Evolutionary conservation across 257 asterid species (phyloP).

Genomic region (Solanum acaule): DNA sequence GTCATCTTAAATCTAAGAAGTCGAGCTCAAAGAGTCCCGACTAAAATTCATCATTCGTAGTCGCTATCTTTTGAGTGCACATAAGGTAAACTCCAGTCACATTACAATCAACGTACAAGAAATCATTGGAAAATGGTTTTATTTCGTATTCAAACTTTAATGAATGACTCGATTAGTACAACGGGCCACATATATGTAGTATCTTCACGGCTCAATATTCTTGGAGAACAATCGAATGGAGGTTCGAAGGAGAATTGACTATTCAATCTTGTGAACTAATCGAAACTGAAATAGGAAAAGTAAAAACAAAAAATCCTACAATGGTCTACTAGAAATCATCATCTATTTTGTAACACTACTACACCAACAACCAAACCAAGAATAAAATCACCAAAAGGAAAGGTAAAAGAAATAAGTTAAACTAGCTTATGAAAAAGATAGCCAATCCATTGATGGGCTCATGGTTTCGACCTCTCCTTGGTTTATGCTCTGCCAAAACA

Average conservation of each 20-base stretch:
- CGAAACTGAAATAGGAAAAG: not conserved
- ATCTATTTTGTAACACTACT: not conserved
- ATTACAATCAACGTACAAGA: not conserved
- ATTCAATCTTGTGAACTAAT: not conserved
- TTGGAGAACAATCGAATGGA: not conserved
- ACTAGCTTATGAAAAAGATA: not conserved
- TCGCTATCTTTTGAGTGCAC: not conserved
- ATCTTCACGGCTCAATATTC: not conserved
- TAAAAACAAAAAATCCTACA: not conserved
- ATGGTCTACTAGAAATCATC: not conserved
- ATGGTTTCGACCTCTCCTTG: not conserved
- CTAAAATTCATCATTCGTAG: not conserved
- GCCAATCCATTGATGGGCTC: not conserved
- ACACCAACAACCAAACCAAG: not conserved
- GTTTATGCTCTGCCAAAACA: not conserved
- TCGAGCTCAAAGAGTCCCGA: accelerated
- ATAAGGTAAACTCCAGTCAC: not conserved
- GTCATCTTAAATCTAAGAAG: not conserved
- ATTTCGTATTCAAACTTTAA: not conserved
- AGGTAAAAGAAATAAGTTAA: not conserved
- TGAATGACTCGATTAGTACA: not conserved
- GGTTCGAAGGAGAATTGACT: not conserved
- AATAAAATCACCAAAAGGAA: not conserved
- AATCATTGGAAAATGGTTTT: not conserved
- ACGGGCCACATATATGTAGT: not conserved